Conservation (phyloP, 73 alveolate species). For the Vitrella brassicaformis region DNA sequence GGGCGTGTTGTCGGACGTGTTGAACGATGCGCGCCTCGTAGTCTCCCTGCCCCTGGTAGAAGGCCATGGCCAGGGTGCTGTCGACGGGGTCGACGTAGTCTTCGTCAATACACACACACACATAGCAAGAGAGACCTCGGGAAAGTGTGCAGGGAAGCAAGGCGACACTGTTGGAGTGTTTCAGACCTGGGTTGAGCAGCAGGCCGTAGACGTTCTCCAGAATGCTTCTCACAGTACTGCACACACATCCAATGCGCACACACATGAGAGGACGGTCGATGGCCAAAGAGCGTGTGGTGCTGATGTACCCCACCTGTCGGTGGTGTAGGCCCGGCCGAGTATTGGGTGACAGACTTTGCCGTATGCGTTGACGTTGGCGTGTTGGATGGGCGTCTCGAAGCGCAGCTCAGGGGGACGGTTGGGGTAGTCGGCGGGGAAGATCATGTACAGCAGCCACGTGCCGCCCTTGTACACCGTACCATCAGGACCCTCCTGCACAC, state of each 20-base stretch:
- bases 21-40: slow-evolving; percentile 4
- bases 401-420: background rate
- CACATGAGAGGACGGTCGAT: too few relatives aligned
- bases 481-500: background rate
- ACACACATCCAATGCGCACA: too few relatives aligned
- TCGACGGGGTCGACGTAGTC: too few relatives aligned
- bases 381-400: background rate
- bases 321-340: background rate
- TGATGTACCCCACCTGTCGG: background rate
- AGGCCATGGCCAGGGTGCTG: slow-evolving; percentile 8
- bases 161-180: too few relatives aligned
- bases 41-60: slow-evolving; percentile 1
- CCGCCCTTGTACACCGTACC: background rate
- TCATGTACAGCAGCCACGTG: background rate
- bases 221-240: background rate
- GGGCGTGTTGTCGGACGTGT: slow-evolving; percentile 3
- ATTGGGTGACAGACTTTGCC: background rate
- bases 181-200: slow-evolving; percentile 1
- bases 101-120: too few relatives aligned
- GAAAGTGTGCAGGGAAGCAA: too few relatives aligned
- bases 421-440: background rate
- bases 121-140: too few relatives aligned
- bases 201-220: slow-evolving; percentile 7
- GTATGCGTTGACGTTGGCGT: background rate
- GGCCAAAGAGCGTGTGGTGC: too few relatives aligned